Base-by-base conservation (phyloP, 108 stramenopile species). In the Parmales sp. region DNA sequence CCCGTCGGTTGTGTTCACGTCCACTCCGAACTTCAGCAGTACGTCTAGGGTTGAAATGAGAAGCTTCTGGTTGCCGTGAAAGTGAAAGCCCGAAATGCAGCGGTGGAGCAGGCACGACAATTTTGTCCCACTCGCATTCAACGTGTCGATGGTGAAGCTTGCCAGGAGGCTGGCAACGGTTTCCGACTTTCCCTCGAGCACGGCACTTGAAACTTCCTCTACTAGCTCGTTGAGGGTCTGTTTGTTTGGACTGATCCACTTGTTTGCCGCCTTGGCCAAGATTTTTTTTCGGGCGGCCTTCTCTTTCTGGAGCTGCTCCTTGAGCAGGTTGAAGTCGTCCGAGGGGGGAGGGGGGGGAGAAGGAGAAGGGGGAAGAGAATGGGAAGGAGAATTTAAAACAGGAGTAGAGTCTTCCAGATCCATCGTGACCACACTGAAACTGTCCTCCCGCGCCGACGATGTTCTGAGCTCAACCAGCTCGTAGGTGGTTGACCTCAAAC, bases 41-140 rank as follows among this genome's bases (percentile, higher is more conserved):
- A 25, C 44, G 46, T 67, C 72, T 5, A 69, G 22, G 11, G 71
- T 66, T 7, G 23, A 16, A 0, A 72, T 20, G 20, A 73, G 44
- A 18, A 68, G 37, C 48, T 51, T 23, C 41, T 67, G 39, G 29
- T 43, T 41, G 5, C 67, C 72, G 66, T 73, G 72, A 60, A 73
- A 73, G 50, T 73, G 67, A 18, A 73, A 69, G 26, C 72, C 72
- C 25, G 64, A 19, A 13, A 73, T 65, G 13, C 50, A 46, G 20
- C 72, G 34, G 67, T 73, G 72, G n/a, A 73, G 16, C n/a, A 66
- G 67, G 20, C 68, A 20, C n/a, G n/a, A n/a, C n/a, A n/a, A n/a
- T n/a, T n/a, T n/a, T n/a, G n/a, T n/a, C n/a, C n/a, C n/a, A n/a
- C n/a, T n/a, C n/a, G n/a, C n/a, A n/a, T n/a, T n/a, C n/a, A n/a